Evolutionary conservation across 2,329 filamentous ascomycete genomes (phyloP), one percentile per base, ranked within the genome.

Genomic region (Fusarium mundagurra): DNA sequence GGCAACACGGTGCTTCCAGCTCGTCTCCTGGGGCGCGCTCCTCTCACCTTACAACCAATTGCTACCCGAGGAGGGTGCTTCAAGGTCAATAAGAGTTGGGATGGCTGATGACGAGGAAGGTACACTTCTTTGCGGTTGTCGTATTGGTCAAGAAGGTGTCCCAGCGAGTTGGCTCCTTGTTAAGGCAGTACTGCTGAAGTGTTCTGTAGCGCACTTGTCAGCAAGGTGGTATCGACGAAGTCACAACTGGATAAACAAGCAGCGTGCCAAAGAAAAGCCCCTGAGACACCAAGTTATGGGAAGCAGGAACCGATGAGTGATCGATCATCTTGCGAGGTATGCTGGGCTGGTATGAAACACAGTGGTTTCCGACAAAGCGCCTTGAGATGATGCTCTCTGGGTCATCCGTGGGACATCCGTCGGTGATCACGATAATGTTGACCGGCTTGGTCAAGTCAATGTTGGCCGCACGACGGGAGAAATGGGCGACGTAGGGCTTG

Each of bases 191-290:
- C 24, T 29, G 20, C 34, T 29, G 18, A 29, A 54, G 51, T 16
- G 16, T 10, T 13, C 51, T 41, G 34, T n/a, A 39, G 20, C 14
- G 34, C 2, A 29, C 16, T 29, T 29, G 34, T 55, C 3, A n/a
- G 51, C 8, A 41, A 41, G 24, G 8, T n/a, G 20, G 16, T 17
- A 4, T 29, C 8, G 27, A 22, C 20, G 18, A n/a, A 27, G 6
- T 12, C 24, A 29, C 16, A 18, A 7, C 4, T 14, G 11, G 8
- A 55, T 9, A 13, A 9, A 39, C 34, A 17, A n/a, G 18, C 27
- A n/a, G 1, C 1, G 5, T 18, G 11, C 4, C 11, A 8, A 14
- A 8, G 1, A 27, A 13, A 54, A 11, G 7, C 10, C 5, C 14
- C 8, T 8, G 20, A 13, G 27, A 41, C n/a, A n/a, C n/a, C n/a